Evolutionary conservation across 2,329 filamentous ascomycete species (phyloP).

Genomic region (Monosporascus sp.): DNA sequence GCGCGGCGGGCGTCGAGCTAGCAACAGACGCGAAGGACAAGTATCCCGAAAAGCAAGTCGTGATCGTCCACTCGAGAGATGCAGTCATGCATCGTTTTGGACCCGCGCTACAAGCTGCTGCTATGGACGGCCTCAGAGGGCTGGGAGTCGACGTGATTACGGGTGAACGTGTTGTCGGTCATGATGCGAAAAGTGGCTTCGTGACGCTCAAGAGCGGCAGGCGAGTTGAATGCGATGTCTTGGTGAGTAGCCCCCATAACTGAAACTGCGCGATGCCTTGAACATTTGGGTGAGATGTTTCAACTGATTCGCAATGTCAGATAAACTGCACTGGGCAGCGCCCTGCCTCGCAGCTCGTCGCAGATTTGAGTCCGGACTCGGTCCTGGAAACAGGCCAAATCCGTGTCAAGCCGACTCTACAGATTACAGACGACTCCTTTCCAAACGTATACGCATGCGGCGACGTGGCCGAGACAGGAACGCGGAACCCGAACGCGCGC

Average conservation of each 20-base stretch:
- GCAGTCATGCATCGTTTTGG: conserved; percentile 49
- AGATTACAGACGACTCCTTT: conserved; percentile 42
- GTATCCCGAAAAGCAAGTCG: conserved; percentile 51
- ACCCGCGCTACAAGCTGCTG: conserved; percentile 32
- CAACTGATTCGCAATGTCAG: conserved; percentile 26
- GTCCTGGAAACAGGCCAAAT: conserved; percentile 45
- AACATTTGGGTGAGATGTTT: background rate
- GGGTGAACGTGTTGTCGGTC: conserved; percentile 37
- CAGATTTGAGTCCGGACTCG: conserved; percentile 34
- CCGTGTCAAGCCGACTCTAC: conserved; percentile 49
- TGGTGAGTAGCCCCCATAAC: conserved; percentile 30
- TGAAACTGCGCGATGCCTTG: background rate
- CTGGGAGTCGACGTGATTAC: conserved; percentile 47
- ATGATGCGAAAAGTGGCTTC: conserved; percentile 29
- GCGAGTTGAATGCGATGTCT: conserved; percentile 42
- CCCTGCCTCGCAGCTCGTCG: conserved; percentile 47
- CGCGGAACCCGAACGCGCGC: conserved; percentile 47
- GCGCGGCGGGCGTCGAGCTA: conserved; percentile 57
- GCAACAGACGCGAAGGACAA: conserved; percentile 52
- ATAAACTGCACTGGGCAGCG: conserved; percentile 55
- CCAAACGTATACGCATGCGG: conserved; percentile 57
- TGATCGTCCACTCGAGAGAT: conserved; percentile 51
- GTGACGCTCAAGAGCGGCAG: conserved; percentile 41
- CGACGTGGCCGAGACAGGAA: conserved; percentile 52
- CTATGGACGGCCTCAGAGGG: conserved; percentile 35